These are phyloP conservation scores for Ustilago bromivora DNA, from an alignment of 1,284 basidiomycete species.

Conservation along the genomic window DNA sequence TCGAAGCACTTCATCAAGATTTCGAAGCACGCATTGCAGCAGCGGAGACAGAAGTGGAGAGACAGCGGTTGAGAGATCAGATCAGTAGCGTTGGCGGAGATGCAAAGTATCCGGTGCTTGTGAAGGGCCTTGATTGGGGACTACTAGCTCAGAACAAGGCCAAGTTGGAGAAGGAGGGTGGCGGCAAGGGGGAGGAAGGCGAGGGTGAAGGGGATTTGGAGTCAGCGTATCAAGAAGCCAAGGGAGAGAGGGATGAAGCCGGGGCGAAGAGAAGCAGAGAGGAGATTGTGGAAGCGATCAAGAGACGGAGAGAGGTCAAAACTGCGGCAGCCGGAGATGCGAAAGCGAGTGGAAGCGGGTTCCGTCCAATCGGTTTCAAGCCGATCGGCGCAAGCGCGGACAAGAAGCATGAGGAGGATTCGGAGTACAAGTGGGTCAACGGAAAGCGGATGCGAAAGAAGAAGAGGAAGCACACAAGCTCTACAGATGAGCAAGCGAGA, in stretches of 20 bases:
- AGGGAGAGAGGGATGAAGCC: background rate
- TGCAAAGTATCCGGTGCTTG: constrained; percentile 83
- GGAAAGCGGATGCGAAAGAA: constrained; percentile 71
- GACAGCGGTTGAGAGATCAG: constrained; percentile 76
- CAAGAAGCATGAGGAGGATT: constrained; percentile 70
- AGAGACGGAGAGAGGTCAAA: constrained; percentile 73
- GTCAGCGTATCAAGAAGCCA: constrained; percentile 73
- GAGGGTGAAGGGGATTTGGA: constrained; percentile 84
- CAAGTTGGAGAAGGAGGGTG: constrained; percentile 67
- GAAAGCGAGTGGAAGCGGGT: constrained; percentile 73
- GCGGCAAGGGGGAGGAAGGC: constrained; percentile 69
- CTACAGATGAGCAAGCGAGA: background rate
- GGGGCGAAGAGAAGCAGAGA: constrained; percentile 71
- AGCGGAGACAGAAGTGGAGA: constrained; percentile 76
- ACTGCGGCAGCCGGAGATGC: constrained; percentile 71
- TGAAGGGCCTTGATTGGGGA: constrained; percentile 89
- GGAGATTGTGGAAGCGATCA: constrained; percentile 80
- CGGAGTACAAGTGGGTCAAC: constrained; percentile 62
- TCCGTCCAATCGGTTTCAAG: constrained; percentile 75
- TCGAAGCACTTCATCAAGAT: constrained; percentile 82
- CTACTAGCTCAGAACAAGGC: constrained; percentile 86
- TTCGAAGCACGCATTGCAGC: constrained; percentile 75
- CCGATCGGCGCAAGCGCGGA: constrained; percentile 75
- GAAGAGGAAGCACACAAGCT: constrained; percentile 66
- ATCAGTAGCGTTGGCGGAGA: constrained; percentile 88